Percentiles rank a stretch among this genome's conserved stretches.
Evolutionary conservation across 1,139 yeast genomes (phyloP).

Genomic region (Ashbya aceris): DNA sequence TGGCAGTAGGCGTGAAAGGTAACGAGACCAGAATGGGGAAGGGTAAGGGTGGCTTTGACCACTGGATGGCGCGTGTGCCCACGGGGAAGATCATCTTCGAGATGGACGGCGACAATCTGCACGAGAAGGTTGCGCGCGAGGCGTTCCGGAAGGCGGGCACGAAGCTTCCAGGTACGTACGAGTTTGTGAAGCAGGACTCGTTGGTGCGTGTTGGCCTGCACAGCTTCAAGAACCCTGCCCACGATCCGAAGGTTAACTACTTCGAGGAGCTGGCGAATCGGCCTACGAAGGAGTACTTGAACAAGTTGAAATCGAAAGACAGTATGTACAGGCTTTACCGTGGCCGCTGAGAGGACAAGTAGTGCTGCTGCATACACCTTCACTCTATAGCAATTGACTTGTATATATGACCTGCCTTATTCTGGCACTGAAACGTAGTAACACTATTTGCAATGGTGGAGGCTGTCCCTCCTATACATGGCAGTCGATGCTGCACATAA

Average conservation of each 20-base stretch:
- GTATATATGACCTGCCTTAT: not conserved
- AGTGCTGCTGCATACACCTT: constrained; percentile 4
- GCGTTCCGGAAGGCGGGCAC: constrained; percentile 87
- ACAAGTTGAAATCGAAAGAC: constrained; percentile 41
- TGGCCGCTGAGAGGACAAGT: constrained; percentile 38
- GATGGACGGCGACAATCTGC: constrained; percentile 59
- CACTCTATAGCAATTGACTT: not conserved
- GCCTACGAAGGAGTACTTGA: constrained; percentile 59
- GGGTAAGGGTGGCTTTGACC: constrained; percentile 96
- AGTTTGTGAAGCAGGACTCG: constrained; percentile 62
- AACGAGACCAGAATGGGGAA: constrained; percentile 99
- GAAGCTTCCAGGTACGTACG: constrained; percentile 87
- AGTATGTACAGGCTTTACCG: constrained; percentile 45
- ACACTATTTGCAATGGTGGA: not conserved
- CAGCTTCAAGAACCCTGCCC: constrained; percentile 36
- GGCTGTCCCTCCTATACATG: not conserved
- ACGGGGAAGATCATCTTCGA: constrained; percentile 92
- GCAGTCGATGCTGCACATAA: constrained; percentile 41
- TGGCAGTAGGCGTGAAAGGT: constrained; percentile 93
- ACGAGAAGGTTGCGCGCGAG: constrained; percentile 84
- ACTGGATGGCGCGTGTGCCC: constrained; percentile 95
- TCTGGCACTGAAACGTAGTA: not conserved
- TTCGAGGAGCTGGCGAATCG: constrained; percentile 44
- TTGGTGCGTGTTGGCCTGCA: constrained; percentile 66
- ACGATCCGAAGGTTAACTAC: constrained; percentile 38